Conservation (phyloP, 805 yeast species). For the Suhomyces vadensis region DNA sequence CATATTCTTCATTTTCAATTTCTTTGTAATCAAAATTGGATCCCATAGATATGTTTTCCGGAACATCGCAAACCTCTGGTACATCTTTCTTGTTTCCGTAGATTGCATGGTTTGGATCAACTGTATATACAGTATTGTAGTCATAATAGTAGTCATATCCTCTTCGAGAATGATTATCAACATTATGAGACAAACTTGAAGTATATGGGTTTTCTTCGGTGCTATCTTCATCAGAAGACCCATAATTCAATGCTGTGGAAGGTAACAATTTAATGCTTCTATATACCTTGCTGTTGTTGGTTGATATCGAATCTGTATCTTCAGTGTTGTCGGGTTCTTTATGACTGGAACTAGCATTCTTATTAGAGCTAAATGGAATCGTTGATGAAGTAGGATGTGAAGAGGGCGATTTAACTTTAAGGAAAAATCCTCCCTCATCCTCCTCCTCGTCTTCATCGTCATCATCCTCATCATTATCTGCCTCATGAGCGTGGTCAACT, state of each 20-base stretch:
- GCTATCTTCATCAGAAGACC: slow-evolving; percentile 62
- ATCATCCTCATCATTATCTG: slow-evolving; percentile 16
- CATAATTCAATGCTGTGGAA: slow-evolving; percentile 80
- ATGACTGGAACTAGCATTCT: not conserved
- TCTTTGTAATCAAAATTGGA: slow-evolving; percentile 41
- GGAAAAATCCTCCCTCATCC: slow-evolving; percentile 69
- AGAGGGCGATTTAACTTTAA: slow-evolving; percentile 51
- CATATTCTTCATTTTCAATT: slow-evolving; percentile 27
- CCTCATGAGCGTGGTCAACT: slow-evolving; percentile 6
- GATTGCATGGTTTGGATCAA: slow-evolving; percentile 45
- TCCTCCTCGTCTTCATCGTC: slow-evolving; percentile 50
- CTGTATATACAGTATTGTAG: slow-evolving; percentile 73
- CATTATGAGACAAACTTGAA: slow-evolving; percentile 67
- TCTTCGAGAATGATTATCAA: slow-evolving; percentile 57
- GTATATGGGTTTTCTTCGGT: slow-evolving; percentile 56
- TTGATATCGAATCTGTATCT: slow-evolving; percentile 32
- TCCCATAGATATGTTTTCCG: slow-evolving; percentile 45
- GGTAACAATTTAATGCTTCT: slow-evolving; percentile 80
- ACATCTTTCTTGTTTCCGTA: slow-evolving; percentile 30
- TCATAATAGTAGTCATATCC: slow-evolving; percentile 80
- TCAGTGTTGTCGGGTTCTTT: slow-evolving; percentile 17
- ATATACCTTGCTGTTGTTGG: slow-evolving; percentile 28
- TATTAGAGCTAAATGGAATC: slow-evolving; percentile 7
- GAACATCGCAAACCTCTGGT: slow-evolving; percentile 47
- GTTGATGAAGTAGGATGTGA: slow-evolving; percentile 25